Evolutionary conservation across 2,329 filamentous ascomycete species (phyloP), one percentile per base, ranked within the genome.

Genomic region (Dactylellina cionopaga): DNA sequence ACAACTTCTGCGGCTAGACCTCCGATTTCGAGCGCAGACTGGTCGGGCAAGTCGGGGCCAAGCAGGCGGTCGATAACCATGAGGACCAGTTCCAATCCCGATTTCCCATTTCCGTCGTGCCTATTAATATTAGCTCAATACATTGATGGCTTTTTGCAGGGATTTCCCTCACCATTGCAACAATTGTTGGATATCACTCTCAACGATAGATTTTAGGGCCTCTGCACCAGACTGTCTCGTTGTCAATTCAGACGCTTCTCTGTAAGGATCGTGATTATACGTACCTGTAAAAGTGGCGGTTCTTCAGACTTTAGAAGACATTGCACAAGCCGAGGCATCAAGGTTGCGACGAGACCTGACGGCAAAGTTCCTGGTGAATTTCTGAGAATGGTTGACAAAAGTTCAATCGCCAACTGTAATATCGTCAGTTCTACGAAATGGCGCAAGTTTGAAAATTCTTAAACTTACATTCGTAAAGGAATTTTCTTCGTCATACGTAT

Each of bases 11-110:
- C 94, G 3, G 95, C 95, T 75, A 99, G 86, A 13, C 92, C 92
- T 76, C 95, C 95, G 43, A 99, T 93, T 82, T 99, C 94, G n/a
- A 92, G 92, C 3, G 94, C 95, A 15, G 92, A 91, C 77, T 94
- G 92, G 78, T 99, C 95, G 77, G 96, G 91, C n/a, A 98, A 89
- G 1, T 85, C 82, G 0, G 91, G 90, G 2, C 91, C 89, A 27
- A 99, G 86, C 3, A 99, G 86, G 49, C 94, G 91, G 79, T 97
- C 95, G 74, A 99, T 92, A 76, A 99, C 95, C 75, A 92, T 87
- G 49, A 99, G 86, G 68, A 92, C 92, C 27, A 96, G 89, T 80
- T 98, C 93, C 9, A 97, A 85, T 13, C 94, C 94, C 35, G 88
- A 90, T 77, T 92, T 92, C 39, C 91, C 90, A 44, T 85, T 87